These are phyloP conservation scores for Phaeosphaeriaceae sp. DNA, from an alignment of 2,329 filamentous ascomycete genomes.

Conservation along the genomic window DNA sequence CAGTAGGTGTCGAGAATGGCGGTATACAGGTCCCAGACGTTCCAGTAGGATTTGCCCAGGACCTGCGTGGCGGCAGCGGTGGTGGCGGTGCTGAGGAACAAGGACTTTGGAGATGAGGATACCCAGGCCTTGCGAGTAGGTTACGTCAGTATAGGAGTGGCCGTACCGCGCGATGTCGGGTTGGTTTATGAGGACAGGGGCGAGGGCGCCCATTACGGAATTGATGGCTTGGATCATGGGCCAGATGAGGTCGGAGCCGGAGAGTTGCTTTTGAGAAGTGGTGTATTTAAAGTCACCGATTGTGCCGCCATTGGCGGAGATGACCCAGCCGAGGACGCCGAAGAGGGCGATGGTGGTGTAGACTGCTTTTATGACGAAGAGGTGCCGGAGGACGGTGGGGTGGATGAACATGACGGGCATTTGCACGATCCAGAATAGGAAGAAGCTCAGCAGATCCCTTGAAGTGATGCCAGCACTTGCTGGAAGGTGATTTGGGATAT, in stretches of 20 bases:
- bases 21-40: conserved; percentile 27
- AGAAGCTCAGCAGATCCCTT: conserved; percentile 37
- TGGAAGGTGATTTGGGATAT: conserved; percentile 56
- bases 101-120: conserved; percentile 29
- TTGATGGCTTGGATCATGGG: conserved; percentile 30
- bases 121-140: conserved; percentile 27
- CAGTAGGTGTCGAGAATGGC: conserved; percentile 29
- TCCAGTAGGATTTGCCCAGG: conserved; percentile 32
- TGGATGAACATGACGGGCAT: conserved; percentile 38
- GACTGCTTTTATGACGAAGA: conserved; percentile 29
- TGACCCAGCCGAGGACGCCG: conserved; percentile 25
- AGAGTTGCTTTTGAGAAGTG: conserved; percentile 21
- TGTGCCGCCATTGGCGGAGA: conserved; percentile 31
- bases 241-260: conserved; percentile 26
- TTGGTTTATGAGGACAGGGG: conserved; percentile 28
- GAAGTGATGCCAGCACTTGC: conserved; percentile 50
- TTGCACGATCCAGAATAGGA: conserved; percentile 34
- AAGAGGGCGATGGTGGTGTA: conserved; percentile 22
- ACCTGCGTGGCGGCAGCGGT: conserved; percentile 27
- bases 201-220: conserved; percentile 27
- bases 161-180: conserved; percentile 32
- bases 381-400: conserved; percentile 28
- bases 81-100: conserved; percentile 30
- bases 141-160: conserved; percentile 22
- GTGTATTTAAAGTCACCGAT: conserved; percentile 28